phyloP scores from a whole-genome alignment of 1,284 basidiomycete species.

The Rhodotorula sp. region DNA sequence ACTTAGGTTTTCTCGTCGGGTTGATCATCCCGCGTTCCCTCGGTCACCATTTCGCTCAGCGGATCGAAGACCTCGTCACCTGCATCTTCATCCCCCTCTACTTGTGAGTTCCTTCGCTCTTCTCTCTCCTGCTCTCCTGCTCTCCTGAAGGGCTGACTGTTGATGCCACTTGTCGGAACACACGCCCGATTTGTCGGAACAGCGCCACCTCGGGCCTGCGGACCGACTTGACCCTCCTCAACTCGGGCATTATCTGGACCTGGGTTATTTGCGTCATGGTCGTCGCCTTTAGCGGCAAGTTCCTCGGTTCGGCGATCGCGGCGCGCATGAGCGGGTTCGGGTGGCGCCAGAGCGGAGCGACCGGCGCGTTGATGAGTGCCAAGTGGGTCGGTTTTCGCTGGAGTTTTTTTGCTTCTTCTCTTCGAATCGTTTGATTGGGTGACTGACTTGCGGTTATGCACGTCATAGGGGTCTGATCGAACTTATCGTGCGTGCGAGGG shows the following conservation, averaged over 20 bases:
- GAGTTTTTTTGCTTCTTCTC: no score
- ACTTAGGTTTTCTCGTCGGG: slow-evolving; percentile 69
- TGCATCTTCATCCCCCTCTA: slow-evolving; percentile 67
- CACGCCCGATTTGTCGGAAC: no score
- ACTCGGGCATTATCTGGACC: slow-evolving; percentile 51
- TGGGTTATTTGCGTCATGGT: slow-evolving; percentile 76
- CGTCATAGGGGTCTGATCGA: slow-evolving; percentile 40
- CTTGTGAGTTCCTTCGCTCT: background rate
- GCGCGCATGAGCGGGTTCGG: slow-evolving; percentile 69
- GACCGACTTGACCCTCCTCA: slow-evolving; percentile 28
- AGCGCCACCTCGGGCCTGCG: slow-evolving; percentile 30
- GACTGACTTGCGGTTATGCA: slow-evolving; percentile 4
- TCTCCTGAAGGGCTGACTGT: no score
- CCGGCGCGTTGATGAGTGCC: slow-evolving; percentile 83
- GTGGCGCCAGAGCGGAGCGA: slow-evolving; percentile 74
- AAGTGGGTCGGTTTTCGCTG: slow-evolving; percentile 5
- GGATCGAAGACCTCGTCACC: slow-evolving; percentile 69
- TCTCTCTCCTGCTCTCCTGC: background rate
- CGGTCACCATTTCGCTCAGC: slow-evolving; percentile 63
- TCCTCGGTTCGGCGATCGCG: slow-evolving; percentile 63
- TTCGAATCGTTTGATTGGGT: no score
- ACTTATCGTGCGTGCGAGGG: slow-evolving; percentile 93
- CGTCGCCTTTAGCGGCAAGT: slow-evolving; percentile 79
- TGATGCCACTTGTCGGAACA: no score
- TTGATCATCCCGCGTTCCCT: slow-evolving; percentile 85